Evolutionary conservation across 371 early-diverging fungal genomes (phyloP).

Genomic region (Rhizomucor pusillus): DNA sequence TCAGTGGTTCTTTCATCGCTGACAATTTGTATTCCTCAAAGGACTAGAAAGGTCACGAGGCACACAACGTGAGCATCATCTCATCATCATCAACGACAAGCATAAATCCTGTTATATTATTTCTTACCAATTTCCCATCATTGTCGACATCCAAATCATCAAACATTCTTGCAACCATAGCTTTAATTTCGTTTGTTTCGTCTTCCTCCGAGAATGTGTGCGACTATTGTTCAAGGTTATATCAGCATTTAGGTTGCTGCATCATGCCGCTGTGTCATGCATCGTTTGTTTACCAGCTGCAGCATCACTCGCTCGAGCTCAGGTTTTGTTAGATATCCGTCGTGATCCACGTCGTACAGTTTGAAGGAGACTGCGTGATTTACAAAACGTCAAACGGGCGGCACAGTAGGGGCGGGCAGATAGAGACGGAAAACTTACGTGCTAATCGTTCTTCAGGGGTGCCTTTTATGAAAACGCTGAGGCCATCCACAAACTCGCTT

Average conservation of each 20-base stretch:
- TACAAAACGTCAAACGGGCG: neutral
- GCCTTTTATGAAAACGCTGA: constrained; percentile 79
- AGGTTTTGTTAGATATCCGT: constrained; percentile 72
- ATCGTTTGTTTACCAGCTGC: constrained; percentile 57
- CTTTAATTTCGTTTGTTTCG: constrained; percentile 63
- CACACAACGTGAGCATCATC: neutral
- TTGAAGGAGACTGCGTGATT: constrained; percentile 71
- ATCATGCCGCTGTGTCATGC: neutral
- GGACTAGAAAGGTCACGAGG: constrained; percentile 39
- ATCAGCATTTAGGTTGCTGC: too few relatives aligned
- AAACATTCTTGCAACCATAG: constrained; percentile 68
- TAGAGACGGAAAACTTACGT: constrained; percentile 43
- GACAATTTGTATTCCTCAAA: constrained; percentile 79
- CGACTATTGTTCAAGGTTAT: constrained; percentile 27
- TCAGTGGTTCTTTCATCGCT: constrained; percentile 82
- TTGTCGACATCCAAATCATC: constrained; percentile 84
- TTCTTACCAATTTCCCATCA: constrained; percentile 70
- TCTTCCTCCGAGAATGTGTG: constrained; percentile 71
- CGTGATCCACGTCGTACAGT: constrained; percentile 79
- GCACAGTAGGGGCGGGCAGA: too few relatives aligned
- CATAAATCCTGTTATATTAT: neutral
- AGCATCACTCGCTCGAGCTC: constrained; percentile 75
- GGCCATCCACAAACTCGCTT: constrained; percentile 75
- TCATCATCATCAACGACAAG: neutral
- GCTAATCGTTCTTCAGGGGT: constrained; percentile 77